Evolutionary conservation across 2,329 filamentous ascomycete genomes (phyloP), one percentile per base, ranked within the genome.

Genomic region (Coniochaeta sp.): DNA sequence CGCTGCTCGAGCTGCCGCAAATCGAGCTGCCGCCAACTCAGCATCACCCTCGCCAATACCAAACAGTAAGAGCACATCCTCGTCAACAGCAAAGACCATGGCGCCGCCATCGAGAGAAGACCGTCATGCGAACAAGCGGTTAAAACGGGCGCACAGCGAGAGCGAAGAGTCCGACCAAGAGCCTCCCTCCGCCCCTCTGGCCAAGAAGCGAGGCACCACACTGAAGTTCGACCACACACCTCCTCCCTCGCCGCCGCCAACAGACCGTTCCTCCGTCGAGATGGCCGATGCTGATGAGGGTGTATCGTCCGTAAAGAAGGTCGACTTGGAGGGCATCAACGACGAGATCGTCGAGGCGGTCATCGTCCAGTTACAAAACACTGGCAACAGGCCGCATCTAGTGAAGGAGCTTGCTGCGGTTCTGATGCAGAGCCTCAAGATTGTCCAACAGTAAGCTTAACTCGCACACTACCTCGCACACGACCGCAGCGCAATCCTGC

Each of bases 271-370:
- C 6, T 74, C 77, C 1, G 74, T 78, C 55, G 77, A 79, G 64
- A 71, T 70, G 66, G 73, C 75, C 62, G 72, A 74, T 36, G 67
- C 69, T 61, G 75, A 77, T 63, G 60, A 69, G 65, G 59, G 67
- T 6, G 58, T 62, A 6, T 44, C 61, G 2, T 63, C 65, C 40
- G 60, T 71, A 19, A 75, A 70, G 62, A 88, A 87, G 70, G 84
- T 95, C 70, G 89, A 96, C 72, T 83, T 91, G 58, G 88, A 92
- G 65, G 85, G 86, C 43, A 93, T 98, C 75, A 91, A 93, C 71
- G 95, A 99, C 73, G 92, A 96, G 70, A 96, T 99, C 67, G 93
- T 99, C 58, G 89, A 96, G 71, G 91, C 87, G 17, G 91, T 96
- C 57, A 91, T 98, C 69, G 77, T 90, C 67, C 92, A 96, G 76